phyloP scores from a whole-genome alignment of 257 asterid species.

The Solanum corneliomulleri region DNA sequence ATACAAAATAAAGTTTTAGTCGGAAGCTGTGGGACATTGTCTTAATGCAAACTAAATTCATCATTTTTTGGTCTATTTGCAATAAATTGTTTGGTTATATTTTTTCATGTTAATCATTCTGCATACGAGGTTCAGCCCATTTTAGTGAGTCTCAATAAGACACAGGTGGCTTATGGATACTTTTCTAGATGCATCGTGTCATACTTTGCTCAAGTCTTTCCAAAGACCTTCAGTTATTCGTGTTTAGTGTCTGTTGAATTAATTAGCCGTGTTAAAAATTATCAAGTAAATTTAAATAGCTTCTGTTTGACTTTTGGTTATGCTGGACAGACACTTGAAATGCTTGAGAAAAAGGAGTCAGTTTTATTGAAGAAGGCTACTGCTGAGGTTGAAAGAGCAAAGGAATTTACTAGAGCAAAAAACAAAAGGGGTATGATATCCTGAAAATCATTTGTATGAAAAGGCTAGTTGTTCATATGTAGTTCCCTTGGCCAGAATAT shows the following conservation, averaged over 20 bases:
- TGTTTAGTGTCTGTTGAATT: neutral
- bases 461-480: neutral
- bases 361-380: constrained; percentile 64
- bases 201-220: neutral
- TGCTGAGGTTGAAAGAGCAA: constrained; percentile 63
- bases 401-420: constrained; percentile 65
- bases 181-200: neutral
- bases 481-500: neutral
- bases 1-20: neutral
- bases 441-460: neutral
- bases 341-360: constrained; percentile 72
- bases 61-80: neutral
- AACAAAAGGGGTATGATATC: constrained; percentile 53
- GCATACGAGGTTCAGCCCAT: neutral
- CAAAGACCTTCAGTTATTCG: neutral
- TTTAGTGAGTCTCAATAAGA: neutral
- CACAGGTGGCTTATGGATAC: neutral
- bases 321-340: constrained; percentile 56
- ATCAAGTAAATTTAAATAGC: neutral
- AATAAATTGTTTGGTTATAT: neutral
- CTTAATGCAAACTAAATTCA: neutral
- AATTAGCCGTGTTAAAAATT: neutral
- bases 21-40: neutral
- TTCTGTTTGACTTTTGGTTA: neutral
- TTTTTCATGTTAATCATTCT: neutral